These are phyloP conservation scores for Metarhizium humberi DNA, from an alignment of 2,329 filamentous ascomycete genomes.

Conservation along the genomic window DNA sequence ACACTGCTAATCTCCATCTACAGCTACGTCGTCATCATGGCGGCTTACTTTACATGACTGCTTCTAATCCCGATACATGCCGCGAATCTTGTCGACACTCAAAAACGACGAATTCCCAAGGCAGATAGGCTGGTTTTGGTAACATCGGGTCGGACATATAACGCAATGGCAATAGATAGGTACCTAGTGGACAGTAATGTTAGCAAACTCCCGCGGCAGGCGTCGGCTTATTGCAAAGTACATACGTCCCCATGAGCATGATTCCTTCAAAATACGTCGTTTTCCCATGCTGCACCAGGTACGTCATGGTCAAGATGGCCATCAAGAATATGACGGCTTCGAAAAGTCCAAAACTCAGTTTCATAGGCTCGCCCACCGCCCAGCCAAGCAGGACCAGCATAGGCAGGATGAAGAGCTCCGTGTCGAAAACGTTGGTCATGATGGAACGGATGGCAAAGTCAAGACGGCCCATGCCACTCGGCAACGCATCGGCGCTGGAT, in stretches of 20 bases:
- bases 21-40: constrained; percentile 3
- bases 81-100: not conserved
- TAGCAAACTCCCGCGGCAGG: not conserved
- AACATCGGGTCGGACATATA: constrained; percentile 8
- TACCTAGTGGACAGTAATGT: constrained; percentile 2
- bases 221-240: not conserved
- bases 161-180: constrained; percentile 8
- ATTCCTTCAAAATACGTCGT: constrained; percentile 10
- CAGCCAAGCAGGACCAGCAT: constrained; percentile 5
- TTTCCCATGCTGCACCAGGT: constrained; percentile 10
- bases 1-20: not conserved
- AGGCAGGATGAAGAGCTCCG: constrained; percentile 4
- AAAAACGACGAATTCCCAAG: not conserved
- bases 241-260: constrained; percentile 12
- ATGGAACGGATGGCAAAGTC: constrained; percentile 7
- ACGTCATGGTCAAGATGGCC: constrained; percentile 9
- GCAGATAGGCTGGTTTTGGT: not conserved
- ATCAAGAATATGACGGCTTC: constrained; percentile 9
- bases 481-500: not conserved
- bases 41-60: constrained; percentile 2
- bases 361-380: constrained; percentile 5
- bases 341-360: constrained; percentile 9
- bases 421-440: constrained; percentile 6
- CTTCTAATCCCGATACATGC: not conserved
- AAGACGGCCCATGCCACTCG: constrained; percentile 1